Evolutionary conservation across 495 filamentous ascomycete species (phyloP).

Genomic region (Penicillium salamii): DNA sequence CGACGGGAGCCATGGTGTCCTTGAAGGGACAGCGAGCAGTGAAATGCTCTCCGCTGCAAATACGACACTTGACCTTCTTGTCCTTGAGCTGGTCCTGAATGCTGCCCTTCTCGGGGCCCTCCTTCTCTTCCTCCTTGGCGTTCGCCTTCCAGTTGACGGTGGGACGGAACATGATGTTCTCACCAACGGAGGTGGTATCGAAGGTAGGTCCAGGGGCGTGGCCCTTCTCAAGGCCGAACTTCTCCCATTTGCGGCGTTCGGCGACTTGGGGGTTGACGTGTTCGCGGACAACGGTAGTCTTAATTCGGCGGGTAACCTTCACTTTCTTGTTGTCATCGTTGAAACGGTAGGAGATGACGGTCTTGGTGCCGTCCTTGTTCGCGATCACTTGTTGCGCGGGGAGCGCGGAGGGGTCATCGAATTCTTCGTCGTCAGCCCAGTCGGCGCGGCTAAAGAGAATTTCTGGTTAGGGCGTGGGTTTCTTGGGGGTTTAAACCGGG

Average conservation of each 20-base stretch:
- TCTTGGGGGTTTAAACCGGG: not conserved
- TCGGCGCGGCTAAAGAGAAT: conserved; percentile 59
- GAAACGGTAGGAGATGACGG: conserved; percentile 83
- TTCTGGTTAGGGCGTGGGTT: conserved; percentile 13
- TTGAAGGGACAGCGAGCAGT: conserved; percentile 91
- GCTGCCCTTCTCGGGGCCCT: conserved; percentile 62
- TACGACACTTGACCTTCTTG: conserved; percentile 99
- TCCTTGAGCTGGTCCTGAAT: conserved; percentile 94
- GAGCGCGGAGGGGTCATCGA: conserved; percentile 76
- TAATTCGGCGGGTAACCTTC: conserved; percentile 92
- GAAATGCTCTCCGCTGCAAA: conserved; percentile 98
- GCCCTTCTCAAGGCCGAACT: conserved; percentile 85
- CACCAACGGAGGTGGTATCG: conserved; percentile 89
- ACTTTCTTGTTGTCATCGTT: conserved; percentile 94
- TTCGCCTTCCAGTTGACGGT: conserved; percentile 87
- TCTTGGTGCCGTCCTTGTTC: conserved; percentile 98
- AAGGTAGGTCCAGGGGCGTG: conserved; percentile 63
- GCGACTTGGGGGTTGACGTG: conserved; percentile 95
- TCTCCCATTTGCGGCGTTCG: conserved; percentile 84
- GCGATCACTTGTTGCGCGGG: conserved; percentile 81
- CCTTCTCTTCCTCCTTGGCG: conserved; percentile 78
- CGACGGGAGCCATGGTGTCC: conserved; percentile 75
- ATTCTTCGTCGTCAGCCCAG: conserved; percentile 97
- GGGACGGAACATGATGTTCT: conserved; percentile 96
- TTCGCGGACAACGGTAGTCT: conserved; percentile 81